Conservation (phyloP, 1,284 basidiomycete genomes). For the Microbotryum saponariae region DNA sequence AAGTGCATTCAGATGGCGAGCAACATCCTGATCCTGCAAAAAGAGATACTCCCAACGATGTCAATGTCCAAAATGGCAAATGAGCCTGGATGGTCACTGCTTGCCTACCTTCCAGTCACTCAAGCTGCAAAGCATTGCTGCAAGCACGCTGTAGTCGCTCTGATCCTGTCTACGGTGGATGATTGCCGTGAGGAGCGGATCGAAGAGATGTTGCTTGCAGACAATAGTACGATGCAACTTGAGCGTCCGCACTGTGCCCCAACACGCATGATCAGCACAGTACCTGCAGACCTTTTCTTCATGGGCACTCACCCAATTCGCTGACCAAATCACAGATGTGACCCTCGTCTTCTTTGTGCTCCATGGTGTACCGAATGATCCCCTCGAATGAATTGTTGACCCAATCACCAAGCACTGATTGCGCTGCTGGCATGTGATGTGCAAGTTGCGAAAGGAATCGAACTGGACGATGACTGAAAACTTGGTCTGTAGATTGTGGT, state of each 20-base stretch:
- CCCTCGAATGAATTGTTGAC: slow-evolving; percentile 11
- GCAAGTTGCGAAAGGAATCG: slow-evolving; percentile 6
- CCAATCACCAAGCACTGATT: background rate
- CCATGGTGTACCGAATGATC: slow-evolving; percentile 16
- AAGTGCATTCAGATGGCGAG: slow-evolving; percentile 28
- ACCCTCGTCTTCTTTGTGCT: slow-evolving; percentile 11
- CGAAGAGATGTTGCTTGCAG: slow-evolving; percentile 17
- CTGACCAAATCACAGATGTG: background rate
- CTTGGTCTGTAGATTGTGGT: no score
- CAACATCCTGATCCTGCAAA: slow-evolving; percentile 27
- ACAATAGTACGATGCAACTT: background rate
- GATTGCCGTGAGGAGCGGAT: slow-evolving; percentile 21
- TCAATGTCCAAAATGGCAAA: background rate
- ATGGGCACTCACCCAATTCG: slow-evolving; percentile 9
- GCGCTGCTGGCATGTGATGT: background rate
- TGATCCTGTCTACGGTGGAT: slow-evolving; percentile 16
- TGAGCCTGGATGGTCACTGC: no score
- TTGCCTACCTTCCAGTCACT: slow-evolving; percentile 23
- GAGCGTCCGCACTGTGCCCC: no score
- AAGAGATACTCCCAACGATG: background rate
- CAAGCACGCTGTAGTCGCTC: slow-evolving; percentile 6
- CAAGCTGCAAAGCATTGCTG: slow-evolving; percentile 3
- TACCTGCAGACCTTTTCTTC: no score
- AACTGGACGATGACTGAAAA: background rate
- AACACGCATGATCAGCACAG: no score